A percentile compares a stretch with the other conserved stretches of the same genome.
phyloP scores from a whole-genome alignment of 345 rosid genomes.

The Pugionium cornutum region DNA sequence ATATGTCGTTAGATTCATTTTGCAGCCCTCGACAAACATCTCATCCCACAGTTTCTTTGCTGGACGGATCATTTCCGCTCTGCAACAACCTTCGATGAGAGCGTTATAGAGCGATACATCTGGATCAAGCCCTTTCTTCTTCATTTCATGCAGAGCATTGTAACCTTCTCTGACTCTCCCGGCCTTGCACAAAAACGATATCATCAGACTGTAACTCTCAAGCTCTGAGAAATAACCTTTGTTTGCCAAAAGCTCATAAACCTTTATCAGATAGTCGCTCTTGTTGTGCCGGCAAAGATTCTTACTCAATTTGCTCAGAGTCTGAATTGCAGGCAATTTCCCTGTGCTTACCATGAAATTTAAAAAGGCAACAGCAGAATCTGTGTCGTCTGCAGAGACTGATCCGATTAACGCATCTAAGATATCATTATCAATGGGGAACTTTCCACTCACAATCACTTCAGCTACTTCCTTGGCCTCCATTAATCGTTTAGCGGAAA shows the following conservation, averaged over 20 bases:
- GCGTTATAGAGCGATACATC: conserved; percentile 63
- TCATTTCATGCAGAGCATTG: conserved; percentile 74
- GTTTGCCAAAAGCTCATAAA: conserved; percentile 51
- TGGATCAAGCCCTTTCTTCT: conserved; percentile 68
- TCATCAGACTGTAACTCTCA: conserved; percentile 60
- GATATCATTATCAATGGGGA: conserved; percentile 71
- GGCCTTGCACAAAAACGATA: conserved; percentile 68
- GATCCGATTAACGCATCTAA: conserved; percentile 70
- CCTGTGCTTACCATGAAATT: conserved; percentile 55
- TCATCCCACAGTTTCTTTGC: conserved; percentile 95
- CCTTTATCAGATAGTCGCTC: conserved; percentile 53
- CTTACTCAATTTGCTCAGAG: conserved; percentile 66
- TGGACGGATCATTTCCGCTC: conserved; percentile 78
- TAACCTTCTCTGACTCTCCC: conserved; percentile 80
- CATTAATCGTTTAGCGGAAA: conserved; percentile 48
- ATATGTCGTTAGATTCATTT: conserved; percentile 63
- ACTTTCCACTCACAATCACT: conserved; percentile 66
- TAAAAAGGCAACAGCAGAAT: conserved; percentile 57
- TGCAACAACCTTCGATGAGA: conserved; percentile 83
- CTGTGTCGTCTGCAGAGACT: conserved; percentile 64
- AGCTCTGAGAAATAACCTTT: conserved; percentile 54
- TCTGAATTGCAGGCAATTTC: conserved; percentile 56
- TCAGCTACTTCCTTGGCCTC: conserved; percentile 77
- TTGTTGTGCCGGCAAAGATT: conserved; percentile 64
- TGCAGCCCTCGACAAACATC: conserved; percentile 77